phyloP scores from a whole-genome alignment of 106 monocot genomes.

The Phalaenopsis aphrodite region DNA sequence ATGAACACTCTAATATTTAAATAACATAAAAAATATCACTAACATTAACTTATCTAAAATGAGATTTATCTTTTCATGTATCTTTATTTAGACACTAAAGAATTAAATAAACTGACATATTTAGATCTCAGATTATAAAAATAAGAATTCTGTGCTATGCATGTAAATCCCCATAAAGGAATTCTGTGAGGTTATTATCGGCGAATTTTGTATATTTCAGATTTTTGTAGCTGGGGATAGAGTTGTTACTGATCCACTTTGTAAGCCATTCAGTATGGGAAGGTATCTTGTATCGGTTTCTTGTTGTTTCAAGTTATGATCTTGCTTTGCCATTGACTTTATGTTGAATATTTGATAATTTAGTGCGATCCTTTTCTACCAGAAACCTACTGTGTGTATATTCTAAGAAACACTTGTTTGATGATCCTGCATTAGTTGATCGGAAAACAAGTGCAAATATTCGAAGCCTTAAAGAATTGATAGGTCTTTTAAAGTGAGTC shows the following conservation, averaged over 20 bases:
- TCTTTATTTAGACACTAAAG: no score
- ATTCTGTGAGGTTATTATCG: constrained; percentile 9
- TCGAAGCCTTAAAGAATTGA: constrained; percentile 82
- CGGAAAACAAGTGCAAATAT: constrained; percentile 87
- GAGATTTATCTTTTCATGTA: no score
- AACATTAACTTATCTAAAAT: no score
- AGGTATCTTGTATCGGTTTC: constrained; percentile 31
- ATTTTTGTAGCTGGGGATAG: constrained; percentile 66
- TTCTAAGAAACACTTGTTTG: constrained; percentile 94
- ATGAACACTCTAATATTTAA: no score
- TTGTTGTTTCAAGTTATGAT: not conserved
- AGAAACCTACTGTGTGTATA: constrained; percentile 94
- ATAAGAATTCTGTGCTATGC: no score
- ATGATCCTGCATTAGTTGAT: constrained; percentile 74
- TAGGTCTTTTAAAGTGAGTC: constrained; percentile 57
- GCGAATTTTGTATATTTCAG: constrained; percentile 26
- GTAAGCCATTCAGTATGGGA: constrained; percentile 84
- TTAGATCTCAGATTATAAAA: no score
- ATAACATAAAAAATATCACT: no score
- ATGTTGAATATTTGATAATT: constrained; percentile 5
- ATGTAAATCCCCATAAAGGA: not conserved
- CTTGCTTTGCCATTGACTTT: not conserved
- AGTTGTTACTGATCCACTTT: constrained; percentile 68
- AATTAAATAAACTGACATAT: no score
- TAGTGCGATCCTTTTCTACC: constrained; percentile 10